Percentiles rank a stretch among this genome's conserved stretches.
Conservation (phyloP, 129 eudicot species). For the Apium graveolens region DNA sequence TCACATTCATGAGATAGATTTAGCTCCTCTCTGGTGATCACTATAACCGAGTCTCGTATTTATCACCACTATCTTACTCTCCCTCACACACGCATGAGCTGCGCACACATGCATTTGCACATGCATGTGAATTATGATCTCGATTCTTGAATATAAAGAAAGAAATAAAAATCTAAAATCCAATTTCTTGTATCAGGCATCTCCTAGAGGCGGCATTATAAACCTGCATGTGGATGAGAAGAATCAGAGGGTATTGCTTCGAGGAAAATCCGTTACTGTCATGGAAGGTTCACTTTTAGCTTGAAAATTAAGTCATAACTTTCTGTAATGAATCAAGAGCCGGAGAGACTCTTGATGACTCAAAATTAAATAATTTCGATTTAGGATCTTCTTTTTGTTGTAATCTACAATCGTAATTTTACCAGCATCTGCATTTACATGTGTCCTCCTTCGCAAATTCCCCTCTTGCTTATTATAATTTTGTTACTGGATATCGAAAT, state of each 20-base stretch:
- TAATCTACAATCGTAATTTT: background rate
- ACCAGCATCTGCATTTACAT: background rate
- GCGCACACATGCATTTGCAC: background rate
- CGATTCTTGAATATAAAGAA: background rate
- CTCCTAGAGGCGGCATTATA: constrained; percentile 66
- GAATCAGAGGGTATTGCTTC: constrained; percentile 53
- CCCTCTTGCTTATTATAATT: background rate
- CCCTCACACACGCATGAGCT: background rate
- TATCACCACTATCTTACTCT: too few species aligned
- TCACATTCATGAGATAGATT: too few species aligned
- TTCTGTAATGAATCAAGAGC: background rate
- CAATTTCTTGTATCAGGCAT: constrained; percentile 42
- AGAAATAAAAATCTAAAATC: background rate
- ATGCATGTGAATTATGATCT: background rate
- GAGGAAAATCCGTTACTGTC: constrained; percentile 55
- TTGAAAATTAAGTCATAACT: constrained; percentile 10
- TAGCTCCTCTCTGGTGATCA: background rate
- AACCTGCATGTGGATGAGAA: constrained; percentile 58
- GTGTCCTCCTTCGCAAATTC: background rate
- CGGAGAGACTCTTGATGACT: background rate
- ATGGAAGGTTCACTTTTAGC: constrained; percentile 78
- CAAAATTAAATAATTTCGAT: background rate
- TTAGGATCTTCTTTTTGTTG: background rate
- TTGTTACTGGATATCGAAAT: too few species aligned
- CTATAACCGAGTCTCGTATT: too few species aligned